A percentile compares a stretch with the other conserved stretches of the same genome.
Conservation (phyloP, 2,329 filamentous ascomycete species). For the Ophidiomyces ophidiicola region DNA sequence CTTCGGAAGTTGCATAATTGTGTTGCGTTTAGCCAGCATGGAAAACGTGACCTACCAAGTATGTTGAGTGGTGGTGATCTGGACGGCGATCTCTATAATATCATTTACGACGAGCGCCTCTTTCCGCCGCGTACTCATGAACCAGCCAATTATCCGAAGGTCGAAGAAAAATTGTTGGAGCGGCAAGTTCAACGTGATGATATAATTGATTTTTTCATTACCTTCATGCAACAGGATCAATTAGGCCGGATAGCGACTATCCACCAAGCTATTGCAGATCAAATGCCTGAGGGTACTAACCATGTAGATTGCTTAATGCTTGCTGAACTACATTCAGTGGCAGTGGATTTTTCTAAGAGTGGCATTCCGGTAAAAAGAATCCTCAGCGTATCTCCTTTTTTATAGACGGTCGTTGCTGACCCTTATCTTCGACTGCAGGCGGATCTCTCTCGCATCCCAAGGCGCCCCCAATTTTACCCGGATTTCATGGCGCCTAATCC, state of each 20-base stretch:
- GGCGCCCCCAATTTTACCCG: constrained; percentile 26
- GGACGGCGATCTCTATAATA: constrained; percentile 69
- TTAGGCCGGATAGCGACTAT: constrained; percentile 53
- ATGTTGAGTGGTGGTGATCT: constrained; percentile 70
- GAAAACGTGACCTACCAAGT: constrained; percentile 62
- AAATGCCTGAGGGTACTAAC: constrained; percentile 40
- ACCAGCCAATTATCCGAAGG: constrained; percentile 59
- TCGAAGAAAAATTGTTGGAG: constrained; percentile 46
- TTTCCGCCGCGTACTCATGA: constrained; percentile 34
- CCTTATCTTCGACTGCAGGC: constrained; percentile 12
- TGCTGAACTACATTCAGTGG: constrained; percentile 55
- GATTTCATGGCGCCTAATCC: constrained; percentile 45
- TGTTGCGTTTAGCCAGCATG: constrained; percentile 62
- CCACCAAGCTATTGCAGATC: constrained; percentile 55
- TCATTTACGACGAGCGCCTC: constrained; percentile 57
- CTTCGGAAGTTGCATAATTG: constrained; percentile 56
- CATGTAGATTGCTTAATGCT: constrained; percentile 43
- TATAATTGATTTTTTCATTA: constrained; percentile 70
- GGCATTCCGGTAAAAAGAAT: constrained; percentile 43
- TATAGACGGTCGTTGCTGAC: constrained; percentile 9
- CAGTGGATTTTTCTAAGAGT: constrained; percentile 66
- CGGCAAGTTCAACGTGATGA: constrained; percentile 49
- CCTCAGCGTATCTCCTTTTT: background rate
- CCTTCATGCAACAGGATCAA: constrained; percentile 58
- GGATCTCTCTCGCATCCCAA: constrained; percentile 14